phyloP scores from a whole-genome alignment of 2,329 filamentous ascomycete species.

The Didymella keratinophila region DNA sequence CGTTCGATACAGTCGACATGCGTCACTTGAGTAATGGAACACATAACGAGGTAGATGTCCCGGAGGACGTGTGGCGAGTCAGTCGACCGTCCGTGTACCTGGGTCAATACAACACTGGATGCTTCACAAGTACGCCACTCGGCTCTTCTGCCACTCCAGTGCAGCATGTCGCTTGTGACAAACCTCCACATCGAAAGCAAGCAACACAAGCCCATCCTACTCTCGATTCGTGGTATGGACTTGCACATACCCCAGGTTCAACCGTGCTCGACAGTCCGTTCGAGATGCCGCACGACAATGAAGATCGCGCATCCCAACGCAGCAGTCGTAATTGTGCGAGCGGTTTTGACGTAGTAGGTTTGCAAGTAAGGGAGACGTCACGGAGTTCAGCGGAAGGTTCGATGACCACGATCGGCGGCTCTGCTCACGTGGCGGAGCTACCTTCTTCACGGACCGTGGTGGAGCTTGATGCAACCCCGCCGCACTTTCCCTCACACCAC shows the following conservation, averaged over 20 bases:
- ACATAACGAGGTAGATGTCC: conserved; percentile 20
- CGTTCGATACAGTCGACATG: neutral
- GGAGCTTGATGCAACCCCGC: neutral
- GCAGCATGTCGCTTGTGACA: no score
- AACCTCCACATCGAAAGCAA: neutral
- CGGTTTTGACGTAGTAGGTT: neutral
- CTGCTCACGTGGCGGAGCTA: neutral
- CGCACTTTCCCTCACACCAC: neutral
- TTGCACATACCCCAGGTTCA: neutral
- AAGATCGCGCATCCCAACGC: neutral
- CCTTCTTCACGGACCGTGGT: neutral
- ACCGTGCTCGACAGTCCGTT: neutral
- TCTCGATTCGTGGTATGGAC: neutral
- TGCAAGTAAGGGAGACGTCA: neutral
- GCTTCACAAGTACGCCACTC: conserved; percentile 26
- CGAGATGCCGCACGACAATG: neutral
- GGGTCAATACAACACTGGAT: neutral
- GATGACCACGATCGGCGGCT: fast-evolving
- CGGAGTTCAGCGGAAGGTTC: neutral
- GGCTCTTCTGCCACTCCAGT: conserved; percentile 10
- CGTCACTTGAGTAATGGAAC: neutral
- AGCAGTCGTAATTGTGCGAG: neutral
- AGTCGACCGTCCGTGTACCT: conserved; percentile 24
- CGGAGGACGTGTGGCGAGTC: conserved; percentile 23
- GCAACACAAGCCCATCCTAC: no score